A percentile compares a stretch with the other conserved stretches of the same genome.
Evolutionary conservation across 768 basidiomycete species (phyloP).

Genomic region (Hypholoma fasciculare): DNA sequence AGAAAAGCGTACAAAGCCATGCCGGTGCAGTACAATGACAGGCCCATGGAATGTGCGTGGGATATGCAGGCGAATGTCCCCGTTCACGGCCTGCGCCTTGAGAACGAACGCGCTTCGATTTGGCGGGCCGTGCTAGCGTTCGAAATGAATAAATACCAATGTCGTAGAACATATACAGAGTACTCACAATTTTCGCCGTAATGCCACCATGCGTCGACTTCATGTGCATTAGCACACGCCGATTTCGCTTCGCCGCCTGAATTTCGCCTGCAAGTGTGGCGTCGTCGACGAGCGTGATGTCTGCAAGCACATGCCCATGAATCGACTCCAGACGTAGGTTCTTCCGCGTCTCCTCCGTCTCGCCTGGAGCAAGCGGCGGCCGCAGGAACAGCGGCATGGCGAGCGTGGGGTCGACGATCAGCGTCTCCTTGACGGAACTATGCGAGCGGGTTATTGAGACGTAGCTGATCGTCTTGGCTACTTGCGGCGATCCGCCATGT

Average conservation of each 20-base stretch:
- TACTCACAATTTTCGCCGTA: constrained; percentile 28
- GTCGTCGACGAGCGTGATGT: constrained; percentile 20
- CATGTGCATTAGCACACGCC: constrained; percentile 24
- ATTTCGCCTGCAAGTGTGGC: constrained; percentile 2
- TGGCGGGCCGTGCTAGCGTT: constrained; percentile 16
- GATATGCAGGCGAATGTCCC: constrained; percentile 34
- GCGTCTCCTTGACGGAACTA: constrained; percentile 24
- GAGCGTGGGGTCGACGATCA: constrained; percentile 29
- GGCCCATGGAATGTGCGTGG: constrained; percentile 43
- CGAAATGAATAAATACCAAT: background rate
- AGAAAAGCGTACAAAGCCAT: constrained; percentile 34
- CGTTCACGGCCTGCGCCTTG: constrained; percentile 24
- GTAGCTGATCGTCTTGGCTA: constrained; percentile 25
- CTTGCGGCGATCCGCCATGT: background rate
- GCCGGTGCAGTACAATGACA: constrained; percentile 30
- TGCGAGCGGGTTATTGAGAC: constrained; percentile 26
- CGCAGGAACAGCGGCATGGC: constrained; percentile 26
- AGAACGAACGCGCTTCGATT: constrained; percentile 26
- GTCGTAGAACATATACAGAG: background rate
- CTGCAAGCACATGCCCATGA: constrained; percentile 27
- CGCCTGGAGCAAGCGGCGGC: constrained; percentile 22
- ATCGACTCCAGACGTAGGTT: constrained; percentile 30
- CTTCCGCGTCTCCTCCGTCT: constrained; percentile 24
- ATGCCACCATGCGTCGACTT: constrained; percentile 28
- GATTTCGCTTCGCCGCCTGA: constrained; percentile 13